These are phyloP conservation scores for Nicotiana noctiflora DNA, from an alignment of 257 asterid genomes.

Conservation along the genomic window DNA sequence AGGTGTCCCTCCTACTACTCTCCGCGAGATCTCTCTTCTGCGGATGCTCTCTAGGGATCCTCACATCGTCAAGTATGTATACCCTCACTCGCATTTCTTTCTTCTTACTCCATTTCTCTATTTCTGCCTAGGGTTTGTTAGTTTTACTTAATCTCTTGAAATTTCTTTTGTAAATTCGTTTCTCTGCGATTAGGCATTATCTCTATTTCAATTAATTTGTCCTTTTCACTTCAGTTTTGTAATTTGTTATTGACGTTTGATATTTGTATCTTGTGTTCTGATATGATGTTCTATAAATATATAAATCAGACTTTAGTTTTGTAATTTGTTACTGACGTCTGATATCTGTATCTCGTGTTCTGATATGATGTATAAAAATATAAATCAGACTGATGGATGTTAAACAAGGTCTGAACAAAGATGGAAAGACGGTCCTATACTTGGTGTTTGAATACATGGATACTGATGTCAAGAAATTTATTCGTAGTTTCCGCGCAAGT, in stretches of 20 bases:
- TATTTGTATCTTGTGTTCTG: not conserved
- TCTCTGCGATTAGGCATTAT: not conserved
- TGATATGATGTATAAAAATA: not conserved
- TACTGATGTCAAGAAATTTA: constrained; percentile 81
- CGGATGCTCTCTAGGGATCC: constrained; percentile 91
- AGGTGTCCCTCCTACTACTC: constrained; percentile 98
- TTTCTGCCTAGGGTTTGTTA: not conserved
- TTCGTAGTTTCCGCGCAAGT: constrained; percentile 56
- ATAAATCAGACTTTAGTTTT: constrained; percentile 9
- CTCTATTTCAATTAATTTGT: not conserved
- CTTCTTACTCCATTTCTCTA: not conserved
- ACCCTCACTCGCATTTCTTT: not conserved
- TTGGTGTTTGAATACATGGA: constrained; percentile 94
- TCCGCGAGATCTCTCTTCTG: constrained; percentile 83
- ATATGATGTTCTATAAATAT: not conserved
- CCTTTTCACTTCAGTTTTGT: not conserved
- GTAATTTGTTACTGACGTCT: not conserved
- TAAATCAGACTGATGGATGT: constrained; percentile 71
- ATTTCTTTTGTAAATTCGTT: not conserved
- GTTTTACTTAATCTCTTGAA: not conserved
- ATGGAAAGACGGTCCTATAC: constrained; percentile 86
- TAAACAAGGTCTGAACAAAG: constrained; percentile 80
- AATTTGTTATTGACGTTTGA: not conserved
- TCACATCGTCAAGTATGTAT: constrained; percentile 59
- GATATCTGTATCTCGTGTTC: not conserved